Evolutionary conservation across 208 protist genomes (phyloP).

Genomic region (Lotmaria passim): DNA sequence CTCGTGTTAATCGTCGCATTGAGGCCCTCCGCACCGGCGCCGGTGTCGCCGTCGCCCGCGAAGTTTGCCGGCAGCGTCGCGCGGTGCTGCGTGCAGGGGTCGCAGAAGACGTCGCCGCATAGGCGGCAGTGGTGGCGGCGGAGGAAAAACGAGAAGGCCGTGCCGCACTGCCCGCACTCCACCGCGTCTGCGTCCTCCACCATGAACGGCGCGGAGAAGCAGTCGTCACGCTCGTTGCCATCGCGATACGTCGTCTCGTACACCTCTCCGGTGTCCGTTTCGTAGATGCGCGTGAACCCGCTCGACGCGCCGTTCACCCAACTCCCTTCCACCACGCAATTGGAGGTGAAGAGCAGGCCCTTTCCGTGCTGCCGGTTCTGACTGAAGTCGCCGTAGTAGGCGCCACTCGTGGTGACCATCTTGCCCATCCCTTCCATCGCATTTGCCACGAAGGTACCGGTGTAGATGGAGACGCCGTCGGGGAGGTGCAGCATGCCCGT

Average conservation of each 20-base stretch:
- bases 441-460: constrained; percentile 66
- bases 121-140: constrained; percentile 93
- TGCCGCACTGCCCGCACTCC: constrained; percentile 79
- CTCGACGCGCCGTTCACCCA: constrained; percentile 56
- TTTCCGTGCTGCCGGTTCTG: constrained; percentile 69
- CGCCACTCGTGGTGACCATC: constrained; percentile 49
- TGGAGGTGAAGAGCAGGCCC: constrained; percentile 53
- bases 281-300: constrained; percentile 67
- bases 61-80: constrained; percentile 75
- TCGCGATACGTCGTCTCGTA: constrained; percentile 79
- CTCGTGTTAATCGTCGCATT: constrained; percentile 8
- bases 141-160: constrained; percentile 81
- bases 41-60: constrained; percentile 33
- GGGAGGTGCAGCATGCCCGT: constrained; percentile 65
- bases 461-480: constrained; percentile 64
- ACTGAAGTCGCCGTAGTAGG: constrained; percentile 76
- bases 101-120: constrained; percentile 92
- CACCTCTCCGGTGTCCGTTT: constrained; percentile 49
- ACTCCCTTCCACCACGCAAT: constrained; percentile 52
- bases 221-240: constrained; percentile 88
- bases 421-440: constrained; percentile 72
- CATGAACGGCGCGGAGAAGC: constrained; percentile 72
- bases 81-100: constrained; percentile 78
- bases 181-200: constrained; percentile 64
- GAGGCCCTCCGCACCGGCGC: constrained; percentile 10